Evolutionary conservation across 2,329 filamentous ascomycete species (phyloP).

Genomic region (Parafenestella ontariensis): DNA sequence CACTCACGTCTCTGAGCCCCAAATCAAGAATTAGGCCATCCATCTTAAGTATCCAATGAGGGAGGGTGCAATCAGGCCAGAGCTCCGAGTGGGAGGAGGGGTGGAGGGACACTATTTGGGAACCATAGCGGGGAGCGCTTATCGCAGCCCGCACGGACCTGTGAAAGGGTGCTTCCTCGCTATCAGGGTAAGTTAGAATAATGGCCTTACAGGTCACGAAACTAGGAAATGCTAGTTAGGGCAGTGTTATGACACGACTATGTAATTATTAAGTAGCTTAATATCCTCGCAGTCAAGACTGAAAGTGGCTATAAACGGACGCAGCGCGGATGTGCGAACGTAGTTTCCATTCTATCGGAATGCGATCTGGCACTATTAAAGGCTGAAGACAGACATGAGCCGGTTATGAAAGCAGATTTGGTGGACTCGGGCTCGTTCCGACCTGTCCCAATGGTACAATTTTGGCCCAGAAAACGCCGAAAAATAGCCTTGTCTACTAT

Average conservation of each 20-base stretch:
- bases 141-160: neutral
- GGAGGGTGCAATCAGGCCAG: neutral
- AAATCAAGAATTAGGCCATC: constrained; percentile 33
- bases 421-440: too few relatives aligned
- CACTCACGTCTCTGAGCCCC: constrained; percentile 47
- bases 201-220: neutral
- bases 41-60: constrained; percentile 5
- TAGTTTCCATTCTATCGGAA: neutral
- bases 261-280: too few relatives aligned
- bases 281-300: neutral
- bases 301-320: neutral
- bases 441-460: too few relatives aligned
- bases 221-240: neutral
- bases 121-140: neutral
- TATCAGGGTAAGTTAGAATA: neutral
- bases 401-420: too few relatives aligned
- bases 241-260: neutral
- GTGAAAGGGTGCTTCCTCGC: neutral
- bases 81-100: neutral
- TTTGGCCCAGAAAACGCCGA: neutral
- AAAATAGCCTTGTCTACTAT: neutral
- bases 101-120: neutral
- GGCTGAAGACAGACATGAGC: neutral
- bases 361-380: neutral
- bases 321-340: too few relatives aligned